phyloP scores from a whole-genome alignment of 139 green algal genomes.

The Haematococcus sp. region DNA sequence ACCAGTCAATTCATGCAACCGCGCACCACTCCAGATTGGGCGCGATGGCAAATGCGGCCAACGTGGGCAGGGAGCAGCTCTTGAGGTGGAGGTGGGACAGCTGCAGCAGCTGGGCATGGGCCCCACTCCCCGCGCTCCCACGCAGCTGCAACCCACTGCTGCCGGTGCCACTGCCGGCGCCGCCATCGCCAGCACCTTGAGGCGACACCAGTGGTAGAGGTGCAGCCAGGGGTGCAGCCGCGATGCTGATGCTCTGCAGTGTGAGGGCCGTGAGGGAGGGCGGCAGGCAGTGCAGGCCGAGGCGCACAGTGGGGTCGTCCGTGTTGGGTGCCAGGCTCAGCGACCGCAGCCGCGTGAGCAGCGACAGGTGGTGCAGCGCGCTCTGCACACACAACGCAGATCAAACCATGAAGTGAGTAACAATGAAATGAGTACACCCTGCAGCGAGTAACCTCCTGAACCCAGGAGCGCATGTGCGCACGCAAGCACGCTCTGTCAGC shows the following conservation, averaged over 20 bases:
- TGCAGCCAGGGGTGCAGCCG: neutral
- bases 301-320: neutral
- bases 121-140: too few species aligned
- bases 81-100: constrained; percentile 21
- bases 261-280: constrained; percentile 9
- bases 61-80: constrained; percentile 11
- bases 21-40: constrained; percentile 8
- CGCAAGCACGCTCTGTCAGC: too few species aligned
- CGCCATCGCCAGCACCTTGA: too few species aligned
- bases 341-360: neutral
- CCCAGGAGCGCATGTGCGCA: too few species aligned
- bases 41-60: neutral
- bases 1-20: too few species aligned
- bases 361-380: neutral
- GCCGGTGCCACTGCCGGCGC: too few species aligned
- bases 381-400: neutral
- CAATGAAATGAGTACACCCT: too few species aligned
- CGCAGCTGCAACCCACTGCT: too few species aligned
- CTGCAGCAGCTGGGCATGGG: too few species aligned
- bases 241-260: constrained; percentile 10
- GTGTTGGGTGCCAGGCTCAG: constrained; percentile 3
- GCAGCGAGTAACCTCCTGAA: too few species aligned
- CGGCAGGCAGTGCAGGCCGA: constrained; percentile 20
- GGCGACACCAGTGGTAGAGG: neutral
- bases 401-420: neutral